Base-by-base conservation (phyloP, 257 asterid species). In the Solanum tarapatanum region DNA sequence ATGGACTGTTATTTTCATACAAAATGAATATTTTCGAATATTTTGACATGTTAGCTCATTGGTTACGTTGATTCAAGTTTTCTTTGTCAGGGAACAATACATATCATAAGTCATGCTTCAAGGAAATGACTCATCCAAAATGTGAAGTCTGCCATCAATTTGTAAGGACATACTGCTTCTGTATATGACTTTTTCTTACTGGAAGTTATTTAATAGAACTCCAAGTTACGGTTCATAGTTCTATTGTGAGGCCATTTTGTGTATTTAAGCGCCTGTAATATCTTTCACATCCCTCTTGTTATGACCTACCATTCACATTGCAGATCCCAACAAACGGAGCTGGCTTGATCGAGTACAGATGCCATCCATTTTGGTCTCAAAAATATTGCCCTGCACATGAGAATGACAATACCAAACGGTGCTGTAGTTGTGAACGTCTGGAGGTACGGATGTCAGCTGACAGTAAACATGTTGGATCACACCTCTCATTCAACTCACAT, bases 351-450 rank as follows among this genome's bases (percentile, higher is more conserved):
- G 99, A 97, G 90, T 97, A 94, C 76, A 92, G 98, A 87, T 97
- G 98, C 45, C 98, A 94, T 88, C 99, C 98, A 75, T 95, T 97
- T 91, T 97, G 99, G 99, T 93, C 98, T 89, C 99, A 97, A 88
- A 97, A 95, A 90, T 97, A 97, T 92, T 97, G 99, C 90, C 99
- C 99, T 60, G 89, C 88, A 88, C 98, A 97, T 21, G 99, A 97
- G 92, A 94, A 92, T 30, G 99, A 97, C 87, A 94, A 96, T 83
- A 97, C 98, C 88, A 95, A 95, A 39, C 94, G 99, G 88, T 97
- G 99, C 90, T 95, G 99, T 89, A 94, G 99, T 92, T 97, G 99
- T 84, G 99, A 97, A 92, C 94, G 98, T 85, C 93, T 95, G 95
- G 97, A 97, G 97, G 99, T 97, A 70, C 2, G 21, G 41, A 48